Conservation (phyloP, 1,139 yeast species). For the Yamadazyma friedrichii region DNA sequence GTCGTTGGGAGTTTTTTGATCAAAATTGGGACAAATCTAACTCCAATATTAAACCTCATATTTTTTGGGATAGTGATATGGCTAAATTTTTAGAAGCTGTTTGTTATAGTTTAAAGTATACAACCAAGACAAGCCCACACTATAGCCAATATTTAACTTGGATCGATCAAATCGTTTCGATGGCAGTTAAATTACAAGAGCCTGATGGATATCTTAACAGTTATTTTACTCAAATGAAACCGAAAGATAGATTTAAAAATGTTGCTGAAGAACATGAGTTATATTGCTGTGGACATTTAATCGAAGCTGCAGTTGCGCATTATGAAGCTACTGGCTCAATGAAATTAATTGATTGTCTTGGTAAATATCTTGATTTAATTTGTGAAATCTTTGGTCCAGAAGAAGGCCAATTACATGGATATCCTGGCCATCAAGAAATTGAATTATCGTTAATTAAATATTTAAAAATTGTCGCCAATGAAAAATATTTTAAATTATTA, state of each 20-base stretch:
- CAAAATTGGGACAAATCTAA: constrained; percentile 16
- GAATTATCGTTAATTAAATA: constrained; percentile 21
- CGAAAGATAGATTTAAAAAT: constrained; percentile 18
- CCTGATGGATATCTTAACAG: constrained; percentile 23
- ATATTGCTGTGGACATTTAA: constrained; percentile 23
- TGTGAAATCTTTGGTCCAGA: constrained; percentile 17
- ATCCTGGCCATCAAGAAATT: constrained; percentile 25
- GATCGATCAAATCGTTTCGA: constrained; percentile 17
- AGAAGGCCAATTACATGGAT: constrained; percentile 18
- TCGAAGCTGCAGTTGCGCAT: constrained; percentile 23
- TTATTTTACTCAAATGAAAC: constrained; percentile 20
- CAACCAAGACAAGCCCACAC: constrained; percentile 11
- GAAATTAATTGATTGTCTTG: constrained; percentile 16
- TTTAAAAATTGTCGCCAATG: constrained; percentile 15
- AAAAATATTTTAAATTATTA: constrained; percentile 16
- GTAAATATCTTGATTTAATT: constrained; percentile 19
- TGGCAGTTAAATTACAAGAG: constrained; percentile 21
- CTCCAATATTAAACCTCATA: constrained; percentile 16
- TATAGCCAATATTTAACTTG: constrained; percentile 13
- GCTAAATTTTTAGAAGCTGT: constrained; percentile 23
- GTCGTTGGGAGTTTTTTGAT: constrained; percentile 21
- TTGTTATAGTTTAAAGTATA: constrained; percentile 18
- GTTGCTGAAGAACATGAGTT: constrained; percentile 20
- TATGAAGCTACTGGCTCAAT: constrained; percentile 17
- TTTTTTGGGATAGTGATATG: constrained; percentile 25